Evolutionary conservation across 83 land plant genomes (phyloP).

Genomic region (Isoetes engelmannii): DNA sequence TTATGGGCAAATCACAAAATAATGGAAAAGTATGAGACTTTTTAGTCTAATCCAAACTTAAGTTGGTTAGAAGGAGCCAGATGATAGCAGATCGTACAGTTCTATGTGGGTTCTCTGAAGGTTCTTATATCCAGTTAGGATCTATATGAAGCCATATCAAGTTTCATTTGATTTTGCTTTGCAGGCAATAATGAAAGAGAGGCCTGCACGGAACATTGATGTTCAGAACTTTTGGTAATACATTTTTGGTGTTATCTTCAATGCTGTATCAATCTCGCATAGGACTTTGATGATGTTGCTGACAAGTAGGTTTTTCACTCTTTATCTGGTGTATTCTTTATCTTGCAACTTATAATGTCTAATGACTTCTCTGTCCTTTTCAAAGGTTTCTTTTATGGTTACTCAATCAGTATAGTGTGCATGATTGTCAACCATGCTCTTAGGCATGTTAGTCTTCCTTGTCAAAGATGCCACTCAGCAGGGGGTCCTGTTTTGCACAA

Average conservation of each 20-base stretch:
- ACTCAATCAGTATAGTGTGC: conserved; percentile 51
- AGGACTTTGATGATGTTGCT: conserved; percentile 70
- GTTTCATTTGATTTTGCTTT: background rate
- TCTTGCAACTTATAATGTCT: background rate
- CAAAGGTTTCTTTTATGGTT: conserved; percentile 93
- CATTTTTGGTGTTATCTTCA: conserved; percentile 74
- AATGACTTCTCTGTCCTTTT: background rate
- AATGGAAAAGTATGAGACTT: no score
- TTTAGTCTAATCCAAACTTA: no score
- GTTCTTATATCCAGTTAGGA: no score
- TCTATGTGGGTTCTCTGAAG: no score
- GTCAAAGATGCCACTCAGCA: no score
- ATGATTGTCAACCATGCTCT: conserved; percentile 90
- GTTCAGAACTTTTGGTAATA: conserved; percentile 92
- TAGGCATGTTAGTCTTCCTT: conserved; percentile 35
- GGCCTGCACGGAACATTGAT: conserved; percentile 75
- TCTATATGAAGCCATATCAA: no score
- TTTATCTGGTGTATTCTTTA: background rate
- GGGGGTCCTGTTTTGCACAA: no score
- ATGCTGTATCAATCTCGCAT: conserved; percentile 54
- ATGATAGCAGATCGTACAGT: no score
- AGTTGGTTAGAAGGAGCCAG: no score
- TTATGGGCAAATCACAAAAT: no score
- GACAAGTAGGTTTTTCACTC: conserved; percentile 38
- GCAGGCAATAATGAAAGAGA: conserved; percentile 76